Conservation (phyloP, 106 monocot genomes). For the Hemerocallis citrina region DNA sequence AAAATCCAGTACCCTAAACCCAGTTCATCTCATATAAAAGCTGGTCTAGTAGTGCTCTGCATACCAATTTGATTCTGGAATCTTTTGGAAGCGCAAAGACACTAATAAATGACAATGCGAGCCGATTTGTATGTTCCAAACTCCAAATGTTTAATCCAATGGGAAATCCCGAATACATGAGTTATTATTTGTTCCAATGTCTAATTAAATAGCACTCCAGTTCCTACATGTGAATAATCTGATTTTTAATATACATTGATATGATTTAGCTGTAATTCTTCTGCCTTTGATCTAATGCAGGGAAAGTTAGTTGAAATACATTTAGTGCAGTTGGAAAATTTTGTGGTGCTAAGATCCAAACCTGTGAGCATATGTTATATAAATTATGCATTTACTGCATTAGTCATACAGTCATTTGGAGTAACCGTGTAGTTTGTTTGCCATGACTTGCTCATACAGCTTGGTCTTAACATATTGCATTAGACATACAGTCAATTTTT, state of each 20-base stretch:
- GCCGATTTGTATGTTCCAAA: slow-evolving; percentile 69
- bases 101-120: slow-evolving; percentile 65
- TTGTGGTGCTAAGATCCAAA: slow-evolving; percentile 75
- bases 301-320: slow-evolving; percentile 75
- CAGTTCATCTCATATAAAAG: too few relatives aligned
- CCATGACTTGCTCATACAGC: slow-evolving; percentile 4
- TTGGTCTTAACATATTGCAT: too few relatives aligned
- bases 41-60: slow-evolving; percentile 54
- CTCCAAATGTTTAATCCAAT: not conserved
- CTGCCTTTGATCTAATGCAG: slow-evolving; percentile 27
- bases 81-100: slow-evolving; percentile 93
- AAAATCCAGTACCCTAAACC: too few relatives aligned
- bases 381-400: not conserved
- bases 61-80: slow-evolving; percentile 62
- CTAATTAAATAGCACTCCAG: not conserved
- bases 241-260: not conserved
- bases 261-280: not conserved
- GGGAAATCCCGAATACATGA: not conserved
- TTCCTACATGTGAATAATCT: not conserved
- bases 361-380: slow-evolving; percentile 43
- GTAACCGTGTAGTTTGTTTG: slow-evolving; percentile 18
- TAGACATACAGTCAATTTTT: too few relatives aligned
- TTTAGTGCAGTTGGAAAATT: slow-evolving; percentile 52
- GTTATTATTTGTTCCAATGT: not conserved
- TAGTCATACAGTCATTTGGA: too few relatives aligned